Percentiles rank a stretch among this genome's conserved stretches.
These are phyloP conservation scores for Leccinum ambiguum DNA, from an alignment of 1,284 basidiomycete species.

Conservation along the genomic window DNA sequence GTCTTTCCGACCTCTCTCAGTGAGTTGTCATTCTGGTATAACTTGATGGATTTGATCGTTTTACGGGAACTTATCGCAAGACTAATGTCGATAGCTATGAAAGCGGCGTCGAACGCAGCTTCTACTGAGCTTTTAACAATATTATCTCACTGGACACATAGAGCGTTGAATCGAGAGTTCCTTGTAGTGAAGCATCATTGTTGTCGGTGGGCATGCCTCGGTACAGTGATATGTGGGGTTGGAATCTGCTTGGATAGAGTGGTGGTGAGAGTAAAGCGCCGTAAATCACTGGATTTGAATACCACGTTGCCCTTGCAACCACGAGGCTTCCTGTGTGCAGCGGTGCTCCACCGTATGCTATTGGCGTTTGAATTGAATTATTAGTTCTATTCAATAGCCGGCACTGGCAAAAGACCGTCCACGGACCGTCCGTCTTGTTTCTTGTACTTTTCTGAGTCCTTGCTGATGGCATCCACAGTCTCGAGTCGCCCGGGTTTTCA, in stretches of 20 bases:
- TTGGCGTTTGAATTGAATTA: neutral
- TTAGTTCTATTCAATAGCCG: neutral
- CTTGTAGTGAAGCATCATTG: neutral
- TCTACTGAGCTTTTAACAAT: neutral
- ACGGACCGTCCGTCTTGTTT: neutral
- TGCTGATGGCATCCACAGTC: neutral
- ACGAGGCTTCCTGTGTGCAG: neutral
- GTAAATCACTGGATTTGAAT: neutral
- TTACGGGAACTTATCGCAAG: neutral
- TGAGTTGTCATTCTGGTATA: neutral
- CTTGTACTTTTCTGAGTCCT: neutral
- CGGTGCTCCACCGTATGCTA: neutral
- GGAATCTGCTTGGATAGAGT: neutral
- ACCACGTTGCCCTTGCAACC: neutral
- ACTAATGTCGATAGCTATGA: neutral
- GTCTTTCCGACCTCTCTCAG: neutral
- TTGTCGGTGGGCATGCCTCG: neutral
- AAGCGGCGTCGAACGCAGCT: neutral
- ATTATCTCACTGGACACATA: constrained; percentile 12
- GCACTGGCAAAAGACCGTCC: neutral
- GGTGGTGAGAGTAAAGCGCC: neutral
- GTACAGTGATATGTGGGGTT: neutral
- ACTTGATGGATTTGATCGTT: neutral
- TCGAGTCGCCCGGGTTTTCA: neutral
- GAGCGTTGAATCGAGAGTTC: neutral